Base-by-base conservation (phyloP, 345 rosid species). In the Luvunga scandens region DNA sequence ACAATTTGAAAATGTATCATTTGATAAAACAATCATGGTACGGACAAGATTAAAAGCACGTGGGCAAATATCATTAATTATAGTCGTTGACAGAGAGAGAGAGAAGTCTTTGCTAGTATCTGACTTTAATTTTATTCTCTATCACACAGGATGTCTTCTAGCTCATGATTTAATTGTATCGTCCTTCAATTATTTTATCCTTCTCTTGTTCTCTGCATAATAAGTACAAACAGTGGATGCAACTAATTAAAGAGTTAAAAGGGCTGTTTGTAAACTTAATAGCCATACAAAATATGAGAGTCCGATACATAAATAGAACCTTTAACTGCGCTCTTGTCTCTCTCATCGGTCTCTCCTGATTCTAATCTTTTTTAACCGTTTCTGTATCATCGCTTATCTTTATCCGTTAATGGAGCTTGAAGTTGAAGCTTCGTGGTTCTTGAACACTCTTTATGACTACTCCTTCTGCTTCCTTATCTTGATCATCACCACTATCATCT, bases 361-460 rank as follows among this genome's bases (percentile, higher is more conserved):
- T 48, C 21, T 50, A 28, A 50, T 50, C 19, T 25, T 30, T 67
- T 57, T 14, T 48, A 8, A 8, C 24, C 56, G 21, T 14, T 12
- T 59, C 28, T 59, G 2, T 31, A 68, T 14, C 39, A 25, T 57
- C 45, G 2, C 25, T 73, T 21, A 6, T 19, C 55, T 6, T 60
- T 31, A 57, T 75, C 72, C 31, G 3, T 73, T 64, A 31, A 83
- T 86, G 88, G 86, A 78, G 68, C 48, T 57, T 53, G 82, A 79
- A 65, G n/a, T 36, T 53, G 82, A 79, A 60, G 50, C 78, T 53
- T 76, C 56, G 38, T 9, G 63, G 77, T 33, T 75, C 68, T 48
- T 81, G 62, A 80, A 78, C 19, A 38, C 12, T 45, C 77, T 80
- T 42, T 72, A 66, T 22, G 78, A 61, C 36, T 72, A 7, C 67